These are phyloP conservation scores for Peribolospora baueri DNA, from an alignment of 768 basidiomycete species.

Conservation along the genomic window DNA sequence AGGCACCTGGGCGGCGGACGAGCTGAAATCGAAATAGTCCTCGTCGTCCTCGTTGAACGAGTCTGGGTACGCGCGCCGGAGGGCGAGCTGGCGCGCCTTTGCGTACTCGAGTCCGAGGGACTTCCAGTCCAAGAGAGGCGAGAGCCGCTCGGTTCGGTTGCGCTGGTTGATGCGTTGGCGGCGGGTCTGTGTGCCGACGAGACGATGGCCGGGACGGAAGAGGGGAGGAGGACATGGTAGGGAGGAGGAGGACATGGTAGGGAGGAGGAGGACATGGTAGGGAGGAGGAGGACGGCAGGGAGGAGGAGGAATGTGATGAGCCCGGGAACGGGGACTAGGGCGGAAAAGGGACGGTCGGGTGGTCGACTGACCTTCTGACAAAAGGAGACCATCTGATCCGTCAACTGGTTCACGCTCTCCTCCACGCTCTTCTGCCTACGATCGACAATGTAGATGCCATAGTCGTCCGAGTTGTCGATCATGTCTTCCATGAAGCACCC, in stretches of 20 bases:
- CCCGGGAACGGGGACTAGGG: background rate
- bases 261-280: too few species aligned
- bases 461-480: conserved; percentile 57
- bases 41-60: conserved; percentile 40
- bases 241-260: conserved; percentile 13
- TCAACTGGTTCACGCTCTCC: conserved; percentile 66
- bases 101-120: conserved; percentile 67
- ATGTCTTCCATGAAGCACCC: conserved; percentile 92
- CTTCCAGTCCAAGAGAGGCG: conserved; percentile 92
- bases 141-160: conserved; percentile 83
- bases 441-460: conserved; percentile 61
- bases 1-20: conserved; percentile 37
- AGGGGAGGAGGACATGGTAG: too few species aligned
- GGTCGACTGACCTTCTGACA: conserved; percentile 26
- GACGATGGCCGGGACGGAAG: too few species aligned
- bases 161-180: conserved; percentile 96
- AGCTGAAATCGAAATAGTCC: conserved; percentile 30
- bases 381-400: conserved; percentile 50
- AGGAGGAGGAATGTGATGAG: too few species aligned
- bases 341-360: too few species aligned
- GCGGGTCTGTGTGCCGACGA: conserved; percentile 27
- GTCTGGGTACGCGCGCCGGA: conserved; percentile 85
- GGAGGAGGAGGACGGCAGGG: conserved; percentile 12
- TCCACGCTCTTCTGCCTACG: conserved; percentile 70
- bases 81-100: conserved; percentile 61